Evolutionary conservation across 2,329 filamentous ascomycete genomes (phyloP).

Genomic region (Bimuria novae-zelandiae): DNA sequence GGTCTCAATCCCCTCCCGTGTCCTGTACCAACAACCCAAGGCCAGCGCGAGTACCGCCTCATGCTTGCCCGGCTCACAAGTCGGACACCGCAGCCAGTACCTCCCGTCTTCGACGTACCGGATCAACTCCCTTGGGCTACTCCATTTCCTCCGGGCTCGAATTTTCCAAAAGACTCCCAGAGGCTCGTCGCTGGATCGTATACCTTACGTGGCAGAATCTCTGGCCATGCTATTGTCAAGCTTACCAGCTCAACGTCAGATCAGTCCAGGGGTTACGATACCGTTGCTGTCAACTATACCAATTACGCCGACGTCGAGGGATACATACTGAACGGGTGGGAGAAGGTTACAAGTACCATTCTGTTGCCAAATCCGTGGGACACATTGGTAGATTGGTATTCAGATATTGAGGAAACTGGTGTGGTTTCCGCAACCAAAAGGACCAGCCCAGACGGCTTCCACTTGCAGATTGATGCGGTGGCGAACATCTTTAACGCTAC

Average conservation of each 20-base stretch:
- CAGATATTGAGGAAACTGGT: conserved; percentile 45
- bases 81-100: conserved; percentile 31
- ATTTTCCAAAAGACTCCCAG: neutral
- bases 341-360: conserved; percentile 36
- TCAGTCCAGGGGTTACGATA: conserved; percentile 8
- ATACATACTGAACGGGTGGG: conserved; percentile 41
- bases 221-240: conserved; percentile 21
- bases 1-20: conserved; percentile 52
- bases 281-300: conserved; percentile 42
- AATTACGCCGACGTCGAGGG: conserved; percentile 46
- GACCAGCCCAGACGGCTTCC: conserved; percentile 47
- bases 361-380: conserved; percentile 15
- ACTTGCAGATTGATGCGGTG: conserved; percentile 47
- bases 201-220: conserved; percentile 14
- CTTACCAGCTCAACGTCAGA: conserved; percentile 8
- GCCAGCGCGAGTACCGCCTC: conserved; percentile 46
- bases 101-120: conserved; percentile 29
- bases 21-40: conserved; percentile 45
- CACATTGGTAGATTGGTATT: conserved; percentile 47
- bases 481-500: conserved; percentile 50
- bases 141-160: conserved; percentile 31
- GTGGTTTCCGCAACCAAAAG: conserved; percentile 41
- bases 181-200: conserved; percentile 13
- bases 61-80: conserved; percentile 50
- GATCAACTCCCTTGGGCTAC: conserved; percentile 44